Base-by-base conservation (phyloP, 2,329 filamentous ascomycete genomes). In the Trichoderma sp. region DNA sequence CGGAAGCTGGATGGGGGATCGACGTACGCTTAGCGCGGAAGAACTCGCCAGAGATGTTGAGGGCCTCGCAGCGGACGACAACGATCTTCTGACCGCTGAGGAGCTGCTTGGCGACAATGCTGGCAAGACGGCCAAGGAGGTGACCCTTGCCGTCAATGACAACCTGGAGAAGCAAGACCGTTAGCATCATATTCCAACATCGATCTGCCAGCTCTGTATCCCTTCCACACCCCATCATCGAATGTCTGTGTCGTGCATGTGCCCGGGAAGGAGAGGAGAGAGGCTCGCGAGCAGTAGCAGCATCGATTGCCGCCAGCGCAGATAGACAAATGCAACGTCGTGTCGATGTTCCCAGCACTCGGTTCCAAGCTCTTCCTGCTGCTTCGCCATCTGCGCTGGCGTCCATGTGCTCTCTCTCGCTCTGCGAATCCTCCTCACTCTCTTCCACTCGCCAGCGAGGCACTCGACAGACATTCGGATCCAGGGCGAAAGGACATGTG, bases 1-100 rank as follows among this genome's bases (percentile, higher is more conserved):
- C 44, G 59, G n/a, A 19, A 39, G 48, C 30, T 52, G 58, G 48
- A 7, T 44, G 24, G 19, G 56, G 45, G 43, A 64, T 50, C 50
- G 66, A 97, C 94, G 83, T 97, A 99, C 95, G 91, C 91, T 99
- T 99, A 75, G 94, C 90, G 83, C 95, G 93, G 91, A 99, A 99
- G 92, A 99, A 99, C 88, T 98, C 95, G 85, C 95, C 95, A 75
- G 95, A 99, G 88, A 99, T 99, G 90, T 99, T 99, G 82, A 99
- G 89, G 77, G 92, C 93, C 86, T 99, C 95, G 85, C 91, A 96
- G 87, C 95, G 92, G 81, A 99, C 95, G 76, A 99, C 86, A 78
- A 98, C 94, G 81, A 99, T 96, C 91, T 98, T 98, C 87, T 98
- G 94, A 81, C 94, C 94, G 83, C 90, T 96, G 77, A 98, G 91